Conservation (phyloP, 495 filamentous ascomycete species). For the Echria macrotheca region DNA sequence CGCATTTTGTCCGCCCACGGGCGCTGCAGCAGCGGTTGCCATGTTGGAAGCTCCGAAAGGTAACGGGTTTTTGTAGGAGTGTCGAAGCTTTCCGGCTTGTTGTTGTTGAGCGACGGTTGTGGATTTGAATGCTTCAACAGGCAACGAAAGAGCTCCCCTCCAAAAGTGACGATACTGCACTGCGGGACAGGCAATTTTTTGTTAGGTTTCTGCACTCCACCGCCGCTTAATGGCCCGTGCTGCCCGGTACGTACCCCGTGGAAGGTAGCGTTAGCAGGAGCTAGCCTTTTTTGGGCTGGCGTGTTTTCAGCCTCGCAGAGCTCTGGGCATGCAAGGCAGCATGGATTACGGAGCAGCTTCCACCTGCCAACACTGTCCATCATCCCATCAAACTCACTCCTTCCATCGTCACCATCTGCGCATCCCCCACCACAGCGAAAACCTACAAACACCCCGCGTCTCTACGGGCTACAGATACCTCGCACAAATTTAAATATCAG, state of each 20-base stretch:
- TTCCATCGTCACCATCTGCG: background rate
- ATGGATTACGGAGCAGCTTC: constrained; percentile 36
- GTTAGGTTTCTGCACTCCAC: too few species aligned
- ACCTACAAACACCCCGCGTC: too few species aligned
- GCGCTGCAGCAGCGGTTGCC: constrained; percentile 55
- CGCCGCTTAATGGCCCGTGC: constrained; percentile 15
- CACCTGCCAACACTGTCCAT: constrained; percentile 9
- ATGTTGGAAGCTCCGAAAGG: constrained; percentile 43
- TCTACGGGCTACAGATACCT: too few species aligned
- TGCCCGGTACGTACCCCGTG: background rate
- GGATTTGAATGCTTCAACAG: constrained; percentile 17
- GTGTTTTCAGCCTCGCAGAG: constrained; percentile 27
- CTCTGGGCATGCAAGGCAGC: constrained; percentile 28
- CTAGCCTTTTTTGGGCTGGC: constrained; percentile 20
- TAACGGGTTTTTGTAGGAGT: background rate
- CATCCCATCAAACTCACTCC: constrained; percentile 13
- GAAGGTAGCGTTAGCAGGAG: background rate
- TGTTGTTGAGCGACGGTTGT: constrained; percentile 9
- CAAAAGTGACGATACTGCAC: constrained; percentile 17
- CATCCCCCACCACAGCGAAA: background rate
- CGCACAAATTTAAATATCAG: too few species aligned
- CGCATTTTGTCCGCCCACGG: constrained; percentile 56
- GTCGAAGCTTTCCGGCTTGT: constrained; percentile 14
- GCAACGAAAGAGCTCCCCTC: constrained; percentile 22
- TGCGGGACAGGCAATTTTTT: constrained; percentile 30